These are phyloP conservation scores for Rhodotorula taiwanensis DNA, from an alignment of 768 basidiomycete species.

Conservation along the genomic window DNA sequence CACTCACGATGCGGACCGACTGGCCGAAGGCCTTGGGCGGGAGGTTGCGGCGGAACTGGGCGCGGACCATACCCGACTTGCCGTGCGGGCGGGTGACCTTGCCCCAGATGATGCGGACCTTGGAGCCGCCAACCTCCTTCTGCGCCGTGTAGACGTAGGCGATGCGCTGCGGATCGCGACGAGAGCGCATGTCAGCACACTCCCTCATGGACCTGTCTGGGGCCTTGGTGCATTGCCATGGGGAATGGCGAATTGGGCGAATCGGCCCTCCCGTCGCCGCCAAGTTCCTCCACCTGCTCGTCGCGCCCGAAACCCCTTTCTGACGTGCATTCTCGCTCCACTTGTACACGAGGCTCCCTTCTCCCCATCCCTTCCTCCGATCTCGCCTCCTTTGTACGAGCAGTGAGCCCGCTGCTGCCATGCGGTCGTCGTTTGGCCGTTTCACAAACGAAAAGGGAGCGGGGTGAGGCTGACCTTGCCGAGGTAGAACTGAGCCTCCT, in stretches of 20 bases:
- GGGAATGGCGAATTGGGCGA: too few relatives aligned
- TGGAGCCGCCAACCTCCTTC: constrained; percentile 85
- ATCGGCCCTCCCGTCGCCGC: too few relatives aligned
- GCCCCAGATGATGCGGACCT: constrained; percentile 97
- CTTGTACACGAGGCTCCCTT: too few relatives aligned
- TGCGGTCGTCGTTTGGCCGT: too few relatives aligned
- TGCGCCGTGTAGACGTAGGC: constrained; percentile 98
- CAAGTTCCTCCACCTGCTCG: too few relatives aligned
- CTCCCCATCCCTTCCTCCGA: too few relatives aligned
- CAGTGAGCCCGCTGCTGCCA: too few relatives aligned
- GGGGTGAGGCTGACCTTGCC: constrained; percentile 69
- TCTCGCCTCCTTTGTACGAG: too few relatives aligned
- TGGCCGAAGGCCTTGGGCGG: constrained; percentile 93
- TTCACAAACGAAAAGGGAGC: too few relatives aligned
- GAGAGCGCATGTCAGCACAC: constrained; percentile 13
- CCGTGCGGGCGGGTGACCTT: constrained; percentile 46
- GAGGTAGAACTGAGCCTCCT: constrained; percentile 95
- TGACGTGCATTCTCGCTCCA: too few relatives aligned
- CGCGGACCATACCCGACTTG: constrained; percentile 88
- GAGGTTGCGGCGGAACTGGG: constrained; percentile 66
- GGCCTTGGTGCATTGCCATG: too few relatives aligned
- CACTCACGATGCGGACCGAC: constrained; percentile 72
- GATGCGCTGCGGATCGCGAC: constrained; percentile 63
- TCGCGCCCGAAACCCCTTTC: too few relatives aligned
- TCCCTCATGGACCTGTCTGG: not conserved